These are phyloP conservation scores for Backusella tarrabulga DNA, from an alignment of 192 early-diverging fungal species.

Conservation along the genomic window DNA sequence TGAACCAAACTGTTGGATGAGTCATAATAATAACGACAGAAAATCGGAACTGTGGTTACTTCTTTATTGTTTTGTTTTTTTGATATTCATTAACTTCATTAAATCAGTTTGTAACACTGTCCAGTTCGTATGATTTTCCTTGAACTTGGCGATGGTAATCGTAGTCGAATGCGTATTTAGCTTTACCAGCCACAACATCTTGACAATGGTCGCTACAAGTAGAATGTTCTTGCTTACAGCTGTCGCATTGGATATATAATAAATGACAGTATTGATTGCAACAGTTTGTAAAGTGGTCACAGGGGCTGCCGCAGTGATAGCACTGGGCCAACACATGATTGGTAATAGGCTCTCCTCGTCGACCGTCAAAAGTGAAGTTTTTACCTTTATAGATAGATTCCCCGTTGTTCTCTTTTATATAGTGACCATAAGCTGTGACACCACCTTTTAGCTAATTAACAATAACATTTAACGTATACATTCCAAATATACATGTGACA, in stretches of 20 bases:
- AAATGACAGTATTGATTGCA: slow-evolving; percentile 64
- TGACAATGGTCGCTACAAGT: slow-evolving; percentile 48
- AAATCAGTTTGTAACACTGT: not conserved
- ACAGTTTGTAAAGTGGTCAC: slow-evolving; percentile 68
- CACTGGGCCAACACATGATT: slow-evolving; percentile 61
- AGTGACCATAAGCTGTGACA: slow-evolving; percentile 70
- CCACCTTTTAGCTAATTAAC: slow-evolving; percentile 58
- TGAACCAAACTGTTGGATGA: not conserved
- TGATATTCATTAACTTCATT: not conserved
- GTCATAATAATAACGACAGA: not conserved
- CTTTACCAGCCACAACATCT: slow-evolving; percentile 28
- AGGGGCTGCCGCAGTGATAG: slow-evolving; percentile 66
- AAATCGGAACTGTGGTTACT: not conserved
- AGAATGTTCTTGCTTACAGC: slow-evolving; percentile 43
- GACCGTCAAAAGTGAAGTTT: slow-evolving; percentile 81
- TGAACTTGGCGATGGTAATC: slow-evolving; percentile 33
- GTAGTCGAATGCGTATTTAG: slow-evolving; percentile 18
- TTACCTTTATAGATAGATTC: slow-evolving; percentile 66
- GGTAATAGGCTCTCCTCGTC: slow-evolving; percentile 67
- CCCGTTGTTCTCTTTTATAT: slow-evolving; percentile 20
- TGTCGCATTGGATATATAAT: slow-evolving; percentile 67
- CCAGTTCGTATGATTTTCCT: not conserved
- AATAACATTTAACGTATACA: not conserved
- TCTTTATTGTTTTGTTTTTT: not conserved
- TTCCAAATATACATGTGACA: not conserved